Base-by-base conservation (phyloP, 148 eudicot species). In the Persicaria maculosa region DNA sequence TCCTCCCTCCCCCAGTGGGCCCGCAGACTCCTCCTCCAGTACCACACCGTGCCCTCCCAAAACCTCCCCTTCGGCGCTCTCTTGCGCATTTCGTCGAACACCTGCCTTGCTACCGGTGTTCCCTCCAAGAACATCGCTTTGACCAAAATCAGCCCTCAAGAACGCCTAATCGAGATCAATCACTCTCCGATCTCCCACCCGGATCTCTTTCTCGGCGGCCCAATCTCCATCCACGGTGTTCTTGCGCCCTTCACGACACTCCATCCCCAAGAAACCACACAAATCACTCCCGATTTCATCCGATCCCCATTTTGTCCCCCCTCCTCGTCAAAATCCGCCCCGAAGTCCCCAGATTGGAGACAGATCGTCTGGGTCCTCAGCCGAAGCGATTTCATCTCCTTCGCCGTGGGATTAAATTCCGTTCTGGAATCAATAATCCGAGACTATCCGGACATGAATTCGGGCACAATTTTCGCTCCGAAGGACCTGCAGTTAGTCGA, bases 191-290 rank as follows among this genome's bases (percentile, higher is more conserved):
- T 88, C 50, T 72, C 96, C 25, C 93, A 88, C 69, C 93, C 93
- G 1, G 87, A 88, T 77, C 43, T 91, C 82, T 91, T 88, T 71
- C 86, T 88, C 44, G 80, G 76, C 0, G 87, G 84, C 5, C 62
- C 80, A 7, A n/a, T 88, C 45, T 52, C 87, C 0, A 86, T 88
- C n/a, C 93, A 91, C 61, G 96, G 96, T 4, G 88, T 91, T 68
- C 74, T 78, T 50, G 80, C 69, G 6, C 83, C 93, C 0, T 88
- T 91, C 75, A 64, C 83, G 6, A 7, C 74, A 4, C 45, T 80
- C 25, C 47, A 80, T 45, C 25, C 45, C 2, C 79, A 57, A 15
- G 75, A 73, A 48, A 48, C 8, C 0, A 65, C 65, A 65, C 74
- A 75, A 45, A 68, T 75, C 57, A 50, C 73, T 17, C 69, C 40